Evolutionary conservation across 2,329 filamentous ascomycete species (phyloP), one percentile per base, ranked within the genome.

Genomic region (Chaetomium olivaceum): DNA sequence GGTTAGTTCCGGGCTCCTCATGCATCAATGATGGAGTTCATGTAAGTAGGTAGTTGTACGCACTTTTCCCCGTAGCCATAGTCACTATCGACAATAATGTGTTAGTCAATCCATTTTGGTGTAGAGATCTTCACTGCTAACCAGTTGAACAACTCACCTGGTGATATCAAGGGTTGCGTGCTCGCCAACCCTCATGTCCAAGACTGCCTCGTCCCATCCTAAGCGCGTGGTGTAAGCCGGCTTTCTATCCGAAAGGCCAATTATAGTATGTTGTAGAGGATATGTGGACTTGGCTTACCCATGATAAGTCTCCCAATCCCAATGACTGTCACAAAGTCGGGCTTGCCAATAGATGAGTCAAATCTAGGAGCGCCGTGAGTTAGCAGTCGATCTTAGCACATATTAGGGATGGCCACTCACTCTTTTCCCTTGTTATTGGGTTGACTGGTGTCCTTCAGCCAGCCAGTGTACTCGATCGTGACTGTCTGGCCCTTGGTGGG

Each of bases 401-500:
- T 2, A 25, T 9, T 3, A 57, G 54, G 56, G 43, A 58, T 2
- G 27, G 29, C 4, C 46, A 65, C 65, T 66, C 8, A 96, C 93
- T 92, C 76, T 29, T 77, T 79, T 73, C 93, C 93, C 84, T 91
- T 87, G 74, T 86, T 82, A 65, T 87, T 82, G 21, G 84, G 78
- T 76, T 86, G 80, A 69, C 75, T 79, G 25, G 81, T 74, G 74
- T 96, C 89, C 80, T 90, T 91, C 69, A 98, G 84, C 80, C 83
- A 97, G 73, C 95, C 95, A 51, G 90, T 95, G 85, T 98, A 98
- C 80, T 95, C 87, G 76, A 98, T 96, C 75, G 85, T 87, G 74
- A 98, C 91, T 29, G 80, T 86, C 77, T 97, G 88, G 71, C 91
- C 90, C 19, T 75, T 73, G 70, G 79, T 75, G 65, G 94, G 91